Evolutionary conservation across 768 basidiomycete genomes (phyloP).

Genomic region (Mycena amicta): DNA sequence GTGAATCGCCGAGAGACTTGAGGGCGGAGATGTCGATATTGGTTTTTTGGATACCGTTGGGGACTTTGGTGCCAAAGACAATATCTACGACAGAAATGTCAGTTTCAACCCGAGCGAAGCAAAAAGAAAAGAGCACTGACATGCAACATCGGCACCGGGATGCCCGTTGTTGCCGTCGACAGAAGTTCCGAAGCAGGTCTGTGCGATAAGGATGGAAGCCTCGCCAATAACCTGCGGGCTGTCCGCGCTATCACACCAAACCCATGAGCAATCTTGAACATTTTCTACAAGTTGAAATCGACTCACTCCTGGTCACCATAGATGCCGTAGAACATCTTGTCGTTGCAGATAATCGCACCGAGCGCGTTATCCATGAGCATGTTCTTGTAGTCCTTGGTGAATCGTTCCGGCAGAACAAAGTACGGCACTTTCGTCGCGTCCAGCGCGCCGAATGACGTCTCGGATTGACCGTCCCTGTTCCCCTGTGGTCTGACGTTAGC

Average conservation of each 20-base stretch:
- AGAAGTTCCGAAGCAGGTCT: slow-evolving; percentile 26
- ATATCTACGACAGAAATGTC: slow-evolving; percentile 19
- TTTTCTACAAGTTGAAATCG: neutral
- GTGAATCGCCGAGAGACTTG: slow-evolving; percentile 26
- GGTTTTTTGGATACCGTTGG: slow-evolving; percentile 19
- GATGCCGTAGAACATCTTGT: slow-evolving; percentile 32
- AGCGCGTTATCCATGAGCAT: slow-evolving; percentile 25
- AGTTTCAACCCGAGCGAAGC: neutral
- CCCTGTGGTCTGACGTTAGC: no score
- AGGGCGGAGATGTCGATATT: slow-evolving; percentile 26
- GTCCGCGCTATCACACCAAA: slow-evolving; percentile 18
- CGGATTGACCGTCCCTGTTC: slow-evolving; percentile 25
- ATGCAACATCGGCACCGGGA: slow-evolving; percentile 24
- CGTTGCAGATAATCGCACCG: slow-evolving; percentile 28
- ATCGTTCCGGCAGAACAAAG: slow-evolving; percentile 26
- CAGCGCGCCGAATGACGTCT: slow-evolving; percentile 28
- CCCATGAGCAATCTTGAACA: neutral
- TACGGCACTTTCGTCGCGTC: slow-evolving; percentile 28
- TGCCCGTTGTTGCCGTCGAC: slow-evolving; percentile 27
- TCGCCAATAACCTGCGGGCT: slow-evolving; percentile 29
- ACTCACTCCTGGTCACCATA: slow-evolving; percentile 29
- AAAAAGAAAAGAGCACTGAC: slow-evolving; percentile 13
- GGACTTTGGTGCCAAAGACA: slow-evolving; percentile 24
- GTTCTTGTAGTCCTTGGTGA: slow-evolving; percentile 14
- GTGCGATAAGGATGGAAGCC: slow-evolving; percentile 27